Percentiles rank a stretch among this genome's conserved stretches.
Evolutionary conservation across 768 basidiomycete species (phyloP).

Genomic region (Naematelia encephala): DNA sequence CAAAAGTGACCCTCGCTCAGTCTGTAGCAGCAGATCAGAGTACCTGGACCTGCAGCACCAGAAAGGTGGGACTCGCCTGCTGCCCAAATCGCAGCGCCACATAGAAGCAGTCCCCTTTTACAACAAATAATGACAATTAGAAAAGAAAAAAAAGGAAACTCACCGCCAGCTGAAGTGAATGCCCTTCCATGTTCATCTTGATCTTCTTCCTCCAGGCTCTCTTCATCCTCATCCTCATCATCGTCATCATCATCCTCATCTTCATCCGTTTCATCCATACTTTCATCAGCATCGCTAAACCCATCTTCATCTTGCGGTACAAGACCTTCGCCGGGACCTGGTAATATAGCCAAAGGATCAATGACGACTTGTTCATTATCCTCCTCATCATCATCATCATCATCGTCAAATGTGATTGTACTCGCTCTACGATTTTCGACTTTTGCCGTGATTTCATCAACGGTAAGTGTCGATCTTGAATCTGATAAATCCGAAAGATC

Average conservation of each 20-base stretch:
- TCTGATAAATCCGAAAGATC: conserved; percentile 77
- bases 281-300: conserved; percentile 18
- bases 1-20: not conserved
- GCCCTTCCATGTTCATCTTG: conserved; percentile 53
- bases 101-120: not conserved
- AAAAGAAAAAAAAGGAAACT: conserved; percentile 16
- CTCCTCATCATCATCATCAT: conserved; percentile 53
- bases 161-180: conserved; percentile 60
- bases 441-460: conserved; percentile 96
- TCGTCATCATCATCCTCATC: conserved; percentile 49
- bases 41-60: too few species aligned
- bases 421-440: conserved; percentile 67
- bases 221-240: conserved; percentile 36
- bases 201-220: conserved; percentile 28
- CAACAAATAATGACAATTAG: not conserved
- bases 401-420: conserved; percentile 58
- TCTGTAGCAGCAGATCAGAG: too few species aligned
- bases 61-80: too few species aligned
- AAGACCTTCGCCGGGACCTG: conserved; percentile 16
- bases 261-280: conserved; percentile 15
- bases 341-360: conserved; percentile 1
- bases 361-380: conserved; percentile 30
- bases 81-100: too few species aligned
- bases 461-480: conserved; percentile 85
- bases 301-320: conserved; percentile 26